Evolutionary conservation across 208 protist species (phyloP), one percentile per base, ranked within the genome.

Genomic region (Balamuthia mandrillaris): DNA sequence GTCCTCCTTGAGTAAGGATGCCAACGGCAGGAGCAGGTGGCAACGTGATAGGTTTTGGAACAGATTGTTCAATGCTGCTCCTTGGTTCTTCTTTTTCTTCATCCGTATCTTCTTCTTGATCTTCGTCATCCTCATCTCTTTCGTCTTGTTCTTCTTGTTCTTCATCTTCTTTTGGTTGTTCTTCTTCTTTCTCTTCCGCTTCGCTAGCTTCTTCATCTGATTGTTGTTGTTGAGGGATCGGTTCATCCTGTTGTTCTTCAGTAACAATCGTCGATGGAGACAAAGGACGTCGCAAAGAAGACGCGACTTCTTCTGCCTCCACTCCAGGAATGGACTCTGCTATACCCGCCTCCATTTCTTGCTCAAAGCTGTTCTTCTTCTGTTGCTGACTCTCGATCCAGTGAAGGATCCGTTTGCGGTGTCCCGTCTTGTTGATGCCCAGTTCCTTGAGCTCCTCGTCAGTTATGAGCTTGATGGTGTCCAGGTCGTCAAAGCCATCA

Each of bases 381-480:
- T 82, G n/a, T 7, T 37, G 10, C 27, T 82, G 74, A 42, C 74
- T 52, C 51, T 82, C 49, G 18, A 82, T 44, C 74, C 74, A 82
- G 54, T 82, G 63, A 45, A 82, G 33, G 29, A 82, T 37, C 14
- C 74, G 45, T 52, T 82, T 82, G 31, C 74, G 2, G 51, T 82
- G 74, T 2, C 74, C 74, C 0, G 74, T 82, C 54, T 82, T 82
- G 35, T 45, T 18, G 29, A 82, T 82, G 35, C 74, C 74, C 44
- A 82, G 49, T n/a, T 65, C 35, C 31, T 42, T 31, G 51, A 82
- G 18, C 49, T 82, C 74, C 2, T 82, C 74, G 37, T 82, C 74
- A 3, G 74, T 82, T 35, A 82, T 82, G 51, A 82, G 37, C 54
- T 82, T 82, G 10, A 82, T 6, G 39, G 74, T 82, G 24, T 82